A percentile compares a stretch with the other conserved stretches of the same genome.
phyloP scores from a whole-genome alignment of 768 basidiomycete species.

The Pulveroboletus sp. region DNA sequence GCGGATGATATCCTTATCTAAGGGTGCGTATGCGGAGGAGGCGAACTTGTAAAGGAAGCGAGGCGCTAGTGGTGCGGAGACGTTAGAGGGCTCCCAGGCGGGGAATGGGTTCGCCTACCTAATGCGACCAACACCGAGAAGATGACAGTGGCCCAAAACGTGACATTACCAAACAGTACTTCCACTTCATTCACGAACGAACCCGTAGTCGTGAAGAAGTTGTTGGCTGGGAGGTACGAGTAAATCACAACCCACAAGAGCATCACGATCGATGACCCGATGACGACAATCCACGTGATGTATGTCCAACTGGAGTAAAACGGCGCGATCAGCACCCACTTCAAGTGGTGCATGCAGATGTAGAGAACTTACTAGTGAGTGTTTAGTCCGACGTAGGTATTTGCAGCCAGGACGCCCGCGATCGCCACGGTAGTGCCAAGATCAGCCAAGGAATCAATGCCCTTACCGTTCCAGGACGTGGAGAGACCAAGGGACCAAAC shows the following conservation, averaged over 20 bases:
- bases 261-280: slow-evolving; percentile 79
- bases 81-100: slow-evolving; percentile 5
- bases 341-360: slow-evolving; percentile 4
- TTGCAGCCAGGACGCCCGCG: slow-evolving; percentile 83
- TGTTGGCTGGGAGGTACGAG: slow-evolving; percentile 66
- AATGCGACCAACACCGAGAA: slow-evolving; percentile 68
- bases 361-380: slow-evolving; percentile 72
- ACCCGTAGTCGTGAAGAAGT: slow-evolving; percentile 70
- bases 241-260: slow-evolving; percentile 85
- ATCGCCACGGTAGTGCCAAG: slow-evolving; percentile 91
- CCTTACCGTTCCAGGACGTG: slow-evolving; percentile 72
- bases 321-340: slow-evolving; percentile 1
- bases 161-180: slow-evolving; percentile 70
- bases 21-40: slow-evolving; percentile 64
- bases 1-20: slow-evolving; percentile 86
- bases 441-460: slow-evolving; percentile 76
- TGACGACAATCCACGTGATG: slow-evolving; percentile 77
- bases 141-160: slow-evolving; percentile 80
- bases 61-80: slow-evolving; percentile 49
- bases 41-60: slow-evolving; percentile 76
- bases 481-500: slow-evolving; percentile 63
- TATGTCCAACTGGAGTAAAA: slow-evolving; percentile 64
- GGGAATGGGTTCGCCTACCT: slow-evolving; percentile 41
- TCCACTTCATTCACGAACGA: slow-evolving; percentile 71
- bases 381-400: slow-evolving; percentile 85